Conservation (phyloP, 2,329 filamentous ascomycete species). For the Fusarium ambrosium region DNA sequence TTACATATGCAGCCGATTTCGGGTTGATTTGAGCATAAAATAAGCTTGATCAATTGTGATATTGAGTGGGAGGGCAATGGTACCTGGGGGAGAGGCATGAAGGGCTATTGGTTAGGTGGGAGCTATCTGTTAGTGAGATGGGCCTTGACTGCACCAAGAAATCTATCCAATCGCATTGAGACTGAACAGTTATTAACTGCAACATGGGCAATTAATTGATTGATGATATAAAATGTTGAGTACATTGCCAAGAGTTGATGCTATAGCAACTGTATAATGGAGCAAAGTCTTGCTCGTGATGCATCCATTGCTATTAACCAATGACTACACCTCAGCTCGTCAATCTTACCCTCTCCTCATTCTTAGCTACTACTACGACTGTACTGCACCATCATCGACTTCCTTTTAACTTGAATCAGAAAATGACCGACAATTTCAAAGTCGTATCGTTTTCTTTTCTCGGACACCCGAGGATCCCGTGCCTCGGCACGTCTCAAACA, state of each 20-base stretch:
- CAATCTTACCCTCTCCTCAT: not conserved
- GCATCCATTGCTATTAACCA: not conserved
- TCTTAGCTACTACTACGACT: not conserved
- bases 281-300: not conserved
- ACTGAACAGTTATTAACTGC: not conserved
- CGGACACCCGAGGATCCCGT: slow-evolving; percentile 12
- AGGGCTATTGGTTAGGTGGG: not conserved
- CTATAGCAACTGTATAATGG: not conserved
- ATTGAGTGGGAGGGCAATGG: not conserved
- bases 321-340: not conserved
- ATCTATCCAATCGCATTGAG: not conserved
- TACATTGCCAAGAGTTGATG: not conserved
- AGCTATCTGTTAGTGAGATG: not conserved
- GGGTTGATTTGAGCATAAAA: not conserved
- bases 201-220: not conserved
- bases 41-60: not conserved
- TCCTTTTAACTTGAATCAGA: not conserved
- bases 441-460: not conserved
- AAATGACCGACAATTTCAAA: not conserved
- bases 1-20: not conserved
- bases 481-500: slow-evolving; percentile 35
- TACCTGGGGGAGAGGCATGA: not conserved
- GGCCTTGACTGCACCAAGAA: not conserved
- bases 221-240: not conserved
- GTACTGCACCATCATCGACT: not conserved